Conservation (phyloP, 163 green algal species). For the Prototheca wickerhamii region DNA sequence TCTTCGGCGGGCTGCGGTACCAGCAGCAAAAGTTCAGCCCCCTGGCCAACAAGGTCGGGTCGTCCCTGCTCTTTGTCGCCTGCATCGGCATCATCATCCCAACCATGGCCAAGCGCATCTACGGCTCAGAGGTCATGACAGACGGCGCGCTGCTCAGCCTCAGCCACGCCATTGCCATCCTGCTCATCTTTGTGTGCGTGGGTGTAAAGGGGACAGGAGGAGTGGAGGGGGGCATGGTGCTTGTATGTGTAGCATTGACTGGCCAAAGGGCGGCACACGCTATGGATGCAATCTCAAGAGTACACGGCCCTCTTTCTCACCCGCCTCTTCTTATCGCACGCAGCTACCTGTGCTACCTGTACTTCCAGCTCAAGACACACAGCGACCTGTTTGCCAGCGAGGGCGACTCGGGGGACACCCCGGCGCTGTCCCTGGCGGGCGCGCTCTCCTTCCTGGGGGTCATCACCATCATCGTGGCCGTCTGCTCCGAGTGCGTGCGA, state of each 20-base stretch:
- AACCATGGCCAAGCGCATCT: slow-evolving; percentile 44
- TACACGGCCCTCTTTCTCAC: too few relatives aligned
- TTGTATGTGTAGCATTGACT: not conserved
- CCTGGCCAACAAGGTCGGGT: slow-evolving; percentile 55
- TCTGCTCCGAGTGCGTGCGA: slow-evolving; percentile 54
- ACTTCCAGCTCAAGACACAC: slow-evolving; percentile 83
- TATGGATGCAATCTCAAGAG: too few relatives aligned
- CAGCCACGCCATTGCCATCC: slow-evolving; percentile 56
- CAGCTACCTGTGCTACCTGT: slow-evolving; percentile 72
- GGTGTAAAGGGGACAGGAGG: not conserved
- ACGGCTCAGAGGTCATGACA: slow-evolving; percentile 24
- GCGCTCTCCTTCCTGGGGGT: slow-evolving; percentile 31
- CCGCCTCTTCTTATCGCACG: not conserved
- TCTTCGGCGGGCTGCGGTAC: slow-evolving; percentile 69
- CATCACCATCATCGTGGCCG: slow-evolving; percentile 62
- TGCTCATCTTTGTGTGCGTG: slow-evolving; percentile 57
- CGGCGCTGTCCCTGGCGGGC: slow-evolving; percentile 50
- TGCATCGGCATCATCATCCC: slow-evolving; percentile 75
- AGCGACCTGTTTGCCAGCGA: slow-evolving; percentile 39
- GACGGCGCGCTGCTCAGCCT: slow-evolving; percentile 41
- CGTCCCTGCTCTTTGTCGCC: slow-evolving; percentile 66
- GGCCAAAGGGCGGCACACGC: too few relatives aligned
- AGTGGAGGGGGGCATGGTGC: not conserved
- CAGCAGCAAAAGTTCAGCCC: slow-evolving; percentile 72
- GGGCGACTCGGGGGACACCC: slow-evolving; percentile 16